Evolutionary conservation across 768 basidiomycete species (phyloP).

Genomic region (Bullera alba): DNA sequence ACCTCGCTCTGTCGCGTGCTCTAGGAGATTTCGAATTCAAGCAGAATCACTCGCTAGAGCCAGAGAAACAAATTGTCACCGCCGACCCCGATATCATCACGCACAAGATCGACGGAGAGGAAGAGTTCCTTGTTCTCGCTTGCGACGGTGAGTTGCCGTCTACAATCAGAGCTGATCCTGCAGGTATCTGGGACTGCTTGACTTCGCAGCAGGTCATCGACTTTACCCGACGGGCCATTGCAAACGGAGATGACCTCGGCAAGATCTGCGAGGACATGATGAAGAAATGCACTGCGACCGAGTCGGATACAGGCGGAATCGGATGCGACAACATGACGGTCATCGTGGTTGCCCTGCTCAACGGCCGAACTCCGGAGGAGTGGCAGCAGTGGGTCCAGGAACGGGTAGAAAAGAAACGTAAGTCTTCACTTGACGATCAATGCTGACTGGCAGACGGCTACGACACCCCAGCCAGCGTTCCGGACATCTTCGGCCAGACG

Average conservation of each 20-base stretch:
- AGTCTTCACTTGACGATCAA: constrained; percentile 1
- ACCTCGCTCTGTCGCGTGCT: constrained; percentile 88
- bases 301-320: constrained; percentile 84
- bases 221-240: constrained; percentile 72
- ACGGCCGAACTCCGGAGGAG: constrained; percentile 78
- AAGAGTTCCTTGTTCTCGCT: constrained; percentile 93
- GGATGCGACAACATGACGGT: constrained; percentile 99
- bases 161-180: not conserved
- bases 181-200: constrained; percentile 98
- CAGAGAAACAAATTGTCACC: constrained; percentile 91
- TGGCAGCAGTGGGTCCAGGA: constrained; percentile 88
- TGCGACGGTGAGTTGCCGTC: constrained; percentile 68
- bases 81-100: constrained; percentile 82
- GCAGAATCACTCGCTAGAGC: constrained; percentile 70
- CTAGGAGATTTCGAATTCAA: constrained; percentile 99
- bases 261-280: constrained; percentile 86
- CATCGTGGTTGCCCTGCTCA: constrained; percentile 76
- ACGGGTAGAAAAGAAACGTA: constrained; percentile 60
- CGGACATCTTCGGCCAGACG: constrained; percentile 54
- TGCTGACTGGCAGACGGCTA: constrained; percentile 54
- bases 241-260: constrained; percentile 67
- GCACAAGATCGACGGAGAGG: constrained; percentile 76
- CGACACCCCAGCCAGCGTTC: constrained; percentile 65
- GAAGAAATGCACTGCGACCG: constrained; percentile 87
- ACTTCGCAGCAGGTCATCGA: constrained; percentile 88